Base-by-base conservation (phyloP, 139 green algal genomes). In the Coelastrella sp. region DNA sequence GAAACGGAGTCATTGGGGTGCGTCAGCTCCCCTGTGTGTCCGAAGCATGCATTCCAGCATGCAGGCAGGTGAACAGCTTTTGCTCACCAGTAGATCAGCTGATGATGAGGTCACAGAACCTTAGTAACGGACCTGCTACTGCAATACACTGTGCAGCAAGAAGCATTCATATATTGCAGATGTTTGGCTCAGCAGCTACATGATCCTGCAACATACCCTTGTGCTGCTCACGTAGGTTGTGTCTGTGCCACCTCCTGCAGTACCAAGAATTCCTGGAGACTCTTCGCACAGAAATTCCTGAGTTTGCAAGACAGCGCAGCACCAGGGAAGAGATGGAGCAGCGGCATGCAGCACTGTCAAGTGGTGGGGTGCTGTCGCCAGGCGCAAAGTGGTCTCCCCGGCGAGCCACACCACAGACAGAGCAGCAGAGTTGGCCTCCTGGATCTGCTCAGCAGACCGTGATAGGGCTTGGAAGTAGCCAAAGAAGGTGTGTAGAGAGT, bases 1-100 rank as follows among this genome's bases (percentile, higher is more conserved):
- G 93, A 78, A 92, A 95, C 65, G 93, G 93, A 8, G 91, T 93
- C 24, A 93, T 95, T 81, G 93, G 93, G 91, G 93, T 95, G 88
- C 70, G 93, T 10, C 59, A 82, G 73, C 73, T 57, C 14, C 10
- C 73, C 22, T 79, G 73, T 22, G 24, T 66, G 14, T 57, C 58
- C 20, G n/a, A n/a, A n/a, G n/a, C n/a, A n/a, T n/a, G n/a, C n/a
- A 27, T 25, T 22, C 60, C 20, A 73, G 66, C 20, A 35, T 78
- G 70, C 17, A 25, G 70, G 17, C 70, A 35, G 74, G 74, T 17
- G 9, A 81, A 8, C 25, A 7, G 57, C 7, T n/a, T 58, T 0
- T 4, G 58, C 25, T 20, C 8, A 58, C 25, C 6, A 60, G 25
- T 81, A 59, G 6, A 1, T 20, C n/a, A 15, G 14, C 8, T 25